These are phyloP conservation scores for Colletotrichum limetticola DNA, from an alignment of 2,329 filamentous ascomycete genomes.

Conservation along the genomic window DNA sequence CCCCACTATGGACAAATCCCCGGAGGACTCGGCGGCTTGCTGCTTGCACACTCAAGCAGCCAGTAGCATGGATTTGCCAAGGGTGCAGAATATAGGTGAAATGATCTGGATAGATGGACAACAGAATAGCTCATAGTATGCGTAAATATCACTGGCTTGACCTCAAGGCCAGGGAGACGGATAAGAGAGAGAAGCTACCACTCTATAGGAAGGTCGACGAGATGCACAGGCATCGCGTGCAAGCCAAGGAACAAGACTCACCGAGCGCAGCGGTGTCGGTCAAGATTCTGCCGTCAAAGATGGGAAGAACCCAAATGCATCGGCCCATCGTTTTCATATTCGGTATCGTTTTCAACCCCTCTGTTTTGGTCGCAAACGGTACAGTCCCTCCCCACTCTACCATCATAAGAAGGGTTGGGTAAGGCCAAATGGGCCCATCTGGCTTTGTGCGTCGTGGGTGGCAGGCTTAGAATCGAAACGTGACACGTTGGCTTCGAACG, in stretches of 20 bases:
- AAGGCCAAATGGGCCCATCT: slow-evolving; percentile 15
- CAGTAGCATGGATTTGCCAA: slow-evolving; percentile 4
- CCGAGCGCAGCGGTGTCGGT: slow-evolving; percentile 19
- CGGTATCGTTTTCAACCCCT: neutral
- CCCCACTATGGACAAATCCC: neutral
- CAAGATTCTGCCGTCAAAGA: neutral
- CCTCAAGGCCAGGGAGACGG: neutral
- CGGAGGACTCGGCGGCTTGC: neutral
- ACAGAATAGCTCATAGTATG: neutral
- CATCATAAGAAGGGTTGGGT: slow-evolving; percentile 5
- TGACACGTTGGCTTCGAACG: slow-evolving; percentile 3
- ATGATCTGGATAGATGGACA: neutral
- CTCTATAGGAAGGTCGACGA: slow-evolving; percentile 19
- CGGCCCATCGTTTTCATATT: slow-evolving; percentile 10
- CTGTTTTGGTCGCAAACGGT: slow-evolving; percentile 29
- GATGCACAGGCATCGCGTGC: neutral
- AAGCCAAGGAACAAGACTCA: slow-evolving; percentile 18
- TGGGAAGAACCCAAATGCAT: neutral
- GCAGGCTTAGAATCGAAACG: slow-evolving; percentile 2
- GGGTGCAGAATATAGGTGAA: neutral
- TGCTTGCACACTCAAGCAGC: neutral
- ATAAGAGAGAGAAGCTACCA: neutral
- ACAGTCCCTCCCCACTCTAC: neutral
- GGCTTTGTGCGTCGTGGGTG: slow-evolving; percentile 10
- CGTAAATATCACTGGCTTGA: neutral